Conservation (phyloP, 2,329 filamentous ascomycete genomes). For the Rosellinia necatrix region DNA sequence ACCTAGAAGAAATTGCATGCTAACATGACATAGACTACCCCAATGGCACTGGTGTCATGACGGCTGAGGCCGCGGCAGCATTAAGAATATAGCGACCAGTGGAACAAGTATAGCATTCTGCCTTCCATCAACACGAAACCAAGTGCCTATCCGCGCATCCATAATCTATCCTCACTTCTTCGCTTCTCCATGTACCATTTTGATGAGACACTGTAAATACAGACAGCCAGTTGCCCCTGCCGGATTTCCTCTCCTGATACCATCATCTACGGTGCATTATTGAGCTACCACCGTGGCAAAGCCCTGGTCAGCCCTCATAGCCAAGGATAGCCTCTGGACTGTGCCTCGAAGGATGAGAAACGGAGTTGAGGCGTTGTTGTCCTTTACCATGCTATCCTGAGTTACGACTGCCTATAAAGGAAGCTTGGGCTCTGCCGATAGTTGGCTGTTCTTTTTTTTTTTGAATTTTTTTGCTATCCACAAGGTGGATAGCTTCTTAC, state of each 20-base stretch:
- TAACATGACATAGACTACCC: slow-evolving; percentile 26
- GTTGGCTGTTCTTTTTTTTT: no score
- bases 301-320: no score
- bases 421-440: no score
- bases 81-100: neutral
- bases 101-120: neutral
- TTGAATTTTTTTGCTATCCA: neutral
- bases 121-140: neutral
- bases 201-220: no score
- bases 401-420: no score
- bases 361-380: slow-evolving; percentile 10
- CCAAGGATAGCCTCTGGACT: neutral
- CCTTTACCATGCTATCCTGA: no score
- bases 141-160: neutral
- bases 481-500: no score
- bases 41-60: slow-evolving; percentile 22
- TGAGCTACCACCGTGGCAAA: no score
- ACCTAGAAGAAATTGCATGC: neutral
- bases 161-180: neutral
- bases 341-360: neutral
- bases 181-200: neutral
- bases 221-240: no score
- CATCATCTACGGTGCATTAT: no score
- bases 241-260: no score
- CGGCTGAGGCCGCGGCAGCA: neutral